Evolutionary conservation across 441 rosid species (phyloP).

Genomic region (Euphorbia celastroides): DNA sequence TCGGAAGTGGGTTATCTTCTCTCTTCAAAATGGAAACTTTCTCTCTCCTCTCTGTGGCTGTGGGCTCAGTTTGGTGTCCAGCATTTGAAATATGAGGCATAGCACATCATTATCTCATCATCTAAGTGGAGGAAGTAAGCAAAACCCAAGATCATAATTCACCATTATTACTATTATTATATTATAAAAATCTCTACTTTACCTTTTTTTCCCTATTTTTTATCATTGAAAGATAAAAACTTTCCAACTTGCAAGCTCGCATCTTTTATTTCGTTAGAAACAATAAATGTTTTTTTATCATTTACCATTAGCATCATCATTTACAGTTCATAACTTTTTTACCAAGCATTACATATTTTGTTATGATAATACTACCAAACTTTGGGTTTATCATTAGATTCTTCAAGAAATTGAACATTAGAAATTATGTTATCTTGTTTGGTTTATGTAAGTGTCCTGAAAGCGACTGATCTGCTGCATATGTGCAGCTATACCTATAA

Average conservation of each 20-base stretch:
- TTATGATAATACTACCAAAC: no score
- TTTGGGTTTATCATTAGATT: no score
- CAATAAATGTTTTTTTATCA: background rate
- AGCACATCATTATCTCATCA: conserved; percentile 82
- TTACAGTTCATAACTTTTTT: no score
- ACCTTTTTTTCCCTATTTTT: background rate
- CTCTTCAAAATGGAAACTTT: conserved; percentile 13
- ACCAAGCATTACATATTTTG: background rate
- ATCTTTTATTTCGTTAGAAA: background rate
- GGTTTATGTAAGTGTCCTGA: conserved; percentile 17
- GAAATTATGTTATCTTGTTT: background rate
- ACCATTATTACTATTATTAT: background rate
- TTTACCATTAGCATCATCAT: background rate
- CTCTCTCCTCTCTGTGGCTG: conserved; percentile 8
- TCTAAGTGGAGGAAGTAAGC: conserved; percentile 44
- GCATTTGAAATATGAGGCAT: conserved; percentile 36
- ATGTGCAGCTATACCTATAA: conserved; percentile 15
- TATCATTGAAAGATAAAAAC: background rate
- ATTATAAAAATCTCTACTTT: background rate
- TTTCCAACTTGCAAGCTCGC: conserved; percentile 2
- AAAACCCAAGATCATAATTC: conserved; percentile 28
- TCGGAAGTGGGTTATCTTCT: conserved; percentile 21
- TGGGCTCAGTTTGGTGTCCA: conserved; percentile 26
- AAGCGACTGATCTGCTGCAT: conserved; percentile 38
- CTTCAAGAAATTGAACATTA: background rate